Evolutionary conservation across 768 basidiomycete species (phyloP), one percentile per base, ranked within the genome.

Genomic region (Mycena filopes): DNA sequence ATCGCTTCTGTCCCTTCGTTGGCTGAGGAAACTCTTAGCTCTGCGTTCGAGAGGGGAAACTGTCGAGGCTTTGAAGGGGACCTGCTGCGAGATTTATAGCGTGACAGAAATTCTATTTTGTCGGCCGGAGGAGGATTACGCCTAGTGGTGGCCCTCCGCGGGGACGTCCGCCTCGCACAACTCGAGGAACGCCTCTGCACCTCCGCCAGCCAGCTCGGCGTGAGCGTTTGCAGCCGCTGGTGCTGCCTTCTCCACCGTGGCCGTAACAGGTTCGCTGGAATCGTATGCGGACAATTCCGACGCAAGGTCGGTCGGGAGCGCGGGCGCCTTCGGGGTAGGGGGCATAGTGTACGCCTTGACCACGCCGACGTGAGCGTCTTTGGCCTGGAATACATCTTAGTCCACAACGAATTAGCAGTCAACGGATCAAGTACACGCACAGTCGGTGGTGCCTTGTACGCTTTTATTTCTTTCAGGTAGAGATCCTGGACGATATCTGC

Each of bases 231-330:
- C 73, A 31, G 78, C 67, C 16, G 77, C 69, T 15, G 54, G 11
- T 43, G 78, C 63, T 5, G 75, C 71, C 8, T 80, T 74, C 26
- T 77, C 74, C 15, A 74, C 72, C 8, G 79, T 74, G 47, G 84
- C 83, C 55, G 82, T 74, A 23, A 82, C 81, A 56, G 95, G 94
- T 76, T 97, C 94, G 18, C 87, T 77, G 18, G 88, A 82, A 68
- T 98, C 96, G 78, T 98, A 99, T 38, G 91, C 89, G 2, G 89
- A 75, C 63, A 98, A 89, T 72, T 97, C 95, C 21, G 90, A 78
- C n/a, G 97, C 94, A 69, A 99, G 89, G 79, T 96, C 91, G 51
- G 83, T 76, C 54, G 96, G 94, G 50, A 98, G 83, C 16, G 84
- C 76, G 13, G 97, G 96, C 2, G 88, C 78, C 62, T 88, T 83